Conservation (phyloP, 805 yeast genomes). For the Kuraishia ogatae region DNA sequence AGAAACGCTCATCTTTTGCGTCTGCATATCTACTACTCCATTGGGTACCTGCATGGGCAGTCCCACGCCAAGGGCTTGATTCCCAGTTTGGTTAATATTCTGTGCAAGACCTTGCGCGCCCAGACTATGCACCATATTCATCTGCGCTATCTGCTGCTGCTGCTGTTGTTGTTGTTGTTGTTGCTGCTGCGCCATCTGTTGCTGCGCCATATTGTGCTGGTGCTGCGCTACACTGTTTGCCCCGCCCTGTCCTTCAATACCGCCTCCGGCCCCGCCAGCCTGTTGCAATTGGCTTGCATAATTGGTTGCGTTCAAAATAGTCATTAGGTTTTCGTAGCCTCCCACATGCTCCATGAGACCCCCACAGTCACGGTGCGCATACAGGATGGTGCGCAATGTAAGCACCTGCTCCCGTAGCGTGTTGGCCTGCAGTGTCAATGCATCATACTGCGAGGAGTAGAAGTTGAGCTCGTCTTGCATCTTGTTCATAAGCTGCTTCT, state of each 20-base stretch:
- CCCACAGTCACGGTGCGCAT: constrained; percentile 43
- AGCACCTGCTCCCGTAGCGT: constrained; percentile 50
- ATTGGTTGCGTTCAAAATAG: constrained; percentile 25
- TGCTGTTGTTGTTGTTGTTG: background rate
- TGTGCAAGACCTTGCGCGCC: too few relatives aligned
- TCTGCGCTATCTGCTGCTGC: background rate
- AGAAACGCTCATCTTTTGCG: background rate
- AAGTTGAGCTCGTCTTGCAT: constrained; percentile 74
- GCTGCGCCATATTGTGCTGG: background rate
- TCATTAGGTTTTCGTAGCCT: constrained; percentile 34
- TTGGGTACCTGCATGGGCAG: background rate
- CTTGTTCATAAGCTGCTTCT: constrained; percentile 77
- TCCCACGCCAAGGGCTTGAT: background rate
- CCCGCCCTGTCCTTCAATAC: too few relatives aligned
- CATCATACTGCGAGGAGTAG: constrained; percentile 63
- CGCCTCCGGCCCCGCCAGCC: too few relatives aligned
- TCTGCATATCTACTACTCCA: background rate
- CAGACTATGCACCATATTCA: background rate
- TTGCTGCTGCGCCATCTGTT: background rate
- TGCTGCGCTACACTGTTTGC: too few relatives aligned
- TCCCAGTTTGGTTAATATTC: background rate
- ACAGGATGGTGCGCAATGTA: constrained; percentile 35
- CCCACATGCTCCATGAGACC: constrained; percentile 33
- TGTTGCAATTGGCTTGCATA: constrained; percentile 12
- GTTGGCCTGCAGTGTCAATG: constrained; percentile 49